Percentiles rank a stretch among this genome's conserved stretches.
phyloP scores from a whole-genome alignment of 2,329 filamentous ascomycete genomes.

The Pseudogymnoascus sp. region DNA sequence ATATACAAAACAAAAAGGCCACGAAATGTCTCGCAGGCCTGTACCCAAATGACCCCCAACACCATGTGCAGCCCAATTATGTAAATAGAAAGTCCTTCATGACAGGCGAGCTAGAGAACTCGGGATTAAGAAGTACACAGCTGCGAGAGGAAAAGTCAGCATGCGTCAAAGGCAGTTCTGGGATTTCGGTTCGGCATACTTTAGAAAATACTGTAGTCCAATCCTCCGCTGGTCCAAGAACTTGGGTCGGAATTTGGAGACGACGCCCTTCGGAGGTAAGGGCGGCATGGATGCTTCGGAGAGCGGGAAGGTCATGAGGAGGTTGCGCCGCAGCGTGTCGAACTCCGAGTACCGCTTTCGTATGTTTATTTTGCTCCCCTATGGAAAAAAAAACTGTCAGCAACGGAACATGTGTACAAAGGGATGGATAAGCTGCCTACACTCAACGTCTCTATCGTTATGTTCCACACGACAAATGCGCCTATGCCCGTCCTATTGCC shows the following conservation, averaged over 20 bases:
- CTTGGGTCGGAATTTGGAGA: slow-evolving; percentile 74
- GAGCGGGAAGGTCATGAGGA: slow-evolving; percentile 74
- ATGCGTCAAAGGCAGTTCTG: slow-evolving; percentile 4
- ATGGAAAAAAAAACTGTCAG: slow-evolving; percentile 12
- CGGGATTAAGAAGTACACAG: slow-evolving; percentile 84
- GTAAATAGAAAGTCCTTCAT: slow-evolving; percentile 81
- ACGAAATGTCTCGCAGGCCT: not conserved
- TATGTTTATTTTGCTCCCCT: slow-evolving; percentile 56
- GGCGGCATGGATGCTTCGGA: slow-evolving; percentile 80
- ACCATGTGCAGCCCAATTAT: not conserved
- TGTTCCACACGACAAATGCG: slow-evolving; percentile 95
- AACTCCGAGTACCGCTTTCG: slow-evolving; percentile 87
- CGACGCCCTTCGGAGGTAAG: slow-evolving; percentile 82
- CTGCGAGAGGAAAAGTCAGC: slow-evolving; percentile 37
- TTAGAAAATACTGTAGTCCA: slow-evolving; percentile 86
- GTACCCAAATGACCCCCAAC: not conserved
- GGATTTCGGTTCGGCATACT: slow-evolving; percentile 48
- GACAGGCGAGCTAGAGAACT: slow-evolving; percentile 85
- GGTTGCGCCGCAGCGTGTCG: slow-evolving; percentile 65
- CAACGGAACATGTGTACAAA: not conserved
- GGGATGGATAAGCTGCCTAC: slow-evolving; percentile 41
- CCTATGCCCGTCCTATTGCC: slow-evolving; percentile 39
- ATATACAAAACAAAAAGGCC: not conserved
- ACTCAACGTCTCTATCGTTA: slow-evolving; percentile 75
- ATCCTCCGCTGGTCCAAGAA: slow-evolving; percentile 80